Conservation (phyloP, 192 early-diverging fungal species). For the Thamnidium elegans region DNA sequence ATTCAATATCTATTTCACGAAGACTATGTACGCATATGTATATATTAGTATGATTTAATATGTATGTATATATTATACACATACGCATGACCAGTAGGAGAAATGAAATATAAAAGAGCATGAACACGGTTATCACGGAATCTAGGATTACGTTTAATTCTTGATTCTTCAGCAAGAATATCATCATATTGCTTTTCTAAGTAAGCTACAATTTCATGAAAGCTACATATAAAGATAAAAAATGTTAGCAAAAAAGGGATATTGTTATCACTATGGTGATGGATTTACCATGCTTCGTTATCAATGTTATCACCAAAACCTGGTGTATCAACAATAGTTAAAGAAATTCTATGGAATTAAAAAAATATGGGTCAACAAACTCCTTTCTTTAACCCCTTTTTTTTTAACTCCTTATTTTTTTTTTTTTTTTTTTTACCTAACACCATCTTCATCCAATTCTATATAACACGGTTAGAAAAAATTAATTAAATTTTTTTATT, state of each 20-base stretch:
- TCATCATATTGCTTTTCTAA: constrained; percentile 94
- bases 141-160: constrained; percentile 80
- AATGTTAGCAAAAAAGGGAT: neutral
- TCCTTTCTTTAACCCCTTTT: neutral
- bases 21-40: constrained; percentile 45
- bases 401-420: neutral
- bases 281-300: constrained; percentile 80
- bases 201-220: constrained; percentile 90
- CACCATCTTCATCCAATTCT: constrained; percentile 98
- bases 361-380: constrained; percentile 2
- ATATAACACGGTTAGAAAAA: neutral
- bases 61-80: neutral
- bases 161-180: constrained; percentile 85
- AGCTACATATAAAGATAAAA: constrained; percentile 46
- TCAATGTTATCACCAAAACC: constrained; percentile 98
- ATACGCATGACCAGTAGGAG: constrained; percentile 91
- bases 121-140: constrained; percentile 97
- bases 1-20: constrained; percentile 92
- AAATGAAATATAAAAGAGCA: constrained; percentile 95
- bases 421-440: constrained; percentile 36
- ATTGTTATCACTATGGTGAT: too few relatives aligned
- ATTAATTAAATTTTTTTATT: too few relatives aligned
- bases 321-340: constrained; percentile 98
- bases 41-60: neutral
- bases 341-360: constrained; percentile 57